phyloP scores from a whole-genome alignment of 768 basidiomycete species.

The Leccinellum rugosiceps region DNA sequence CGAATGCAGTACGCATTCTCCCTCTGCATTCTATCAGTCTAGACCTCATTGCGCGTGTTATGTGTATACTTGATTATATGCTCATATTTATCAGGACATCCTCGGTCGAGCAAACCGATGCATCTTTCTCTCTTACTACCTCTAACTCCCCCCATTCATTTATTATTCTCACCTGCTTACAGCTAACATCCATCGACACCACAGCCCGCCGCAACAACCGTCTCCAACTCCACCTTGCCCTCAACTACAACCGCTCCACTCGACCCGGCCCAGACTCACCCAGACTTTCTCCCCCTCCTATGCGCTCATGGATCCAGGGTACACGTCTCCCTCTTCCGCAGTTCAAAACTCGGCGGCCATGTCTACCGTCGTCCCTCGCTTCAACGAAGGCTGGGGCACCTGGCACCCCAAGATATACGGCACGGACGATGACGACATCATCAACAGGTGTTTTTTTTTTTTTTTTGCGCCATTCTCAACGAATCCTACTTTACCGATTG shows the following conservation, averaged over 20 bases:
- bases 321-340: conserved; percentile 79
- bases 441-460: too few species aligned
- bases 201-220: conserved; percentile 57
- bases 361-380: conserved; percentile 80
- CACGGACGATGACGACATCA: conserved; percentile 86
- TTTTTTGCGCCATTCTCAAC: conserved; percentile 91
- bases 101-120: conserved; percentile 72
- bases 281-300: conserved; percentile 69
- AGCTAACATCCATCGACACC: conserved; percentile 68
- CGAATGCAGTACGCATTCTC: conserved; percentile 49
- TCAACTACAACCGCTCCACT: conserved; percentile 80
- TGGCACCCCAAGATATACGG: conserved; percentile 99
- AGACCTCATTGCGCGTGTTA: conserved; percentile 54
- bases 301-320: conserved; percentile 70
- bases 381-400: conserved; percentile 98
- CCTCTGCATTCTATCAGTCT: conserved; percentile 53
- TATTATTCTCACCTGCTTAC: conserved; percentile 1
- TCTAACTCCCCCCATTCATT: conserved; percentile 76
- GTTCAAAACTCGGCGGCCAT: conserved; percentile 77
- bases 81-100: conserved; percentile 50
- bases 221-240: conserved; percentile 66
- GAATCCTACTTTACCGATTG: conserved; percentile 91
- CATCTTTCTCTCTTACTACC: conserved; percentile 85
- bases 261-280: conserved; percentile 71
- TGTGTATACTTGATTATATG: neutral